Percentiles rank a stretch among this genome's conserved stretches.
These are phyloP conservation scores for Fusarium buharicum DNA, from an alignment of 2,329 filamentous ascomycete genomes.

Conservation along the genomic window DNA sequence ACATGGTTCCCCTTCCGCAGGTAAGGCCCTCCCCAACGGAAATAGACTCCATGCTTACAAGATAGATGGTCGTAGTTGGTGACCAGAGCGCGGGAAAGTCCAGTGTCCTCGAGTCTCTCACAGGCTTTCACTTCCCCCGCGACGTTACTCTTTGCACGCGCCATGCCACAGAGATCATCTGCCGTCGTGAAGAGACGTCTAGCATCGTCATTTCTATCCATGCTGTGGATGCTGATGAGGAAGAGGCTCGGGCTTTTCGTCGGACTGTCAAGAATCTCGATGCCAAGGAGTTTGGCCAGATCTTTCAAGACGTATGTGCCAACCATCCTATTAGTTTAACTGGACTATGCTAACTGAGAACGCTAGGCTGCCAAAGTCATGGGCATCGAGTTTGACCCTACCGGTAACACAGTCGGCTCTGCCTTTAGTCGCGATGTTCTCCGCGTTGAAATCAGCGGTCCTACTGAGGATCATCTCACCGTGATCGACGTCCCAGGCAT, in stretches of 20 bases:
- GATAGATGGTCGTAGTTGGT: slow-evolving; percentile 81
- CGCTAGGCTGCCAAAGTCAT: slow-evolving; percentile 55
- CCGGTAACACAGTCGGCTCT: slow-evolving; percentile 26
- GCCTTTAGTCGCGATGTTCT: slow-evolving; percentile 59
- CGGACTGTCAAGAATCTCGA: slow-evolving; percentile 41
- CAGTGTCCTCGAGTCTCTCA: slow-evolving; percentile 78
- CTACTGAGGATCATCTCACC: slow-evolving; percentile 58
- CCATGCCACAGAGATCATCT: slow-evolving; percentile 60
- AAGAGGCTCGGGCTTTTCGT: slow-evolving; percentile 43
- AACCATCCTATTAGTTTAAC: fast-evolving
- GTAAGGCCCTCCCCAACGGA: slow-evolving; percentile 53
- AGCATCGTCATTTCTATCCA: slow-evolving; percentile 56
- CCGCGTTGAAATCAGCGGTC: slow-evolving; percentile 57
- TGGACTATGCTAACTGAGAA: neutral
- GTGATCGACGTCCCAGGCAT: slow-evolving; percentile 66
- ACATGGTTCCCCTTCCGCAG: slow-evolving; percentile 58
- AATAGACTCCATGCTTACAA: neutral
- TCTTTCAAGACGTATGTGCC: slow-evolving; percentile 54
- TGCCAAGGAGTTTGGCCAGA: slow-evolving; percentile 46
- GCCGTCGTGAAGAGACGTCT: slow-evolving; percentile 50
- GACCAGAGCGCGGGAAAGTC: slow-evolving; percentile 89
- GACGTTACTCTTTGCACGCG: slow-evolving; percentile 59
- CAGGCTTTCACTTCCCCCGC: slow-evolving; percentile 60
- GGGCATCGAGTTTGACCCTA: slow-evolving; percentile 52
- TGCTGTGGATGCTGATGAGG: slow-evolving; percentile 20